Conservation (phyloP, 73 alveolate species). For the Paramecium bursaria region DNA sequence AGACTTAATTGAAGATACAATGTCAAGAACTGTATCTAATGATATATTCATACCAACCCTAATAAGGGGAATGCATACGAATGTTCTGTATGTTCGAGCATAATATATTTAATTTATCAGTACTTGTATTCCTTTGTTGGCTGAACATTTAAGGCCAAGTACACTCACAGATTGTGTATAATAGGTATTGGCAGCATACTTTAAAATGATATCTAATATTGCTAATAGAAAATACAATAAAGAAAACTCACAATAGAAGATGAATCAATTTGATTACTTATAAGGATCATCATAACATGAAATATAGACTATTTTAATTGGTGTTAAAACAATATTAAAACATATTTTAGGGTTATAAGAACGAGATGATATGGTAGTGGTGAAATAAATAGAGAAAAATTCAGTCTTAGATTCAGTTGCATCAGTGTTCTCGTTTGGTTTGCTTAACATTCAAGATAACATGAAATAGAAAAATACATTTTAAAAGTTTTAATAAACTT, state of each 20-base stretch:
- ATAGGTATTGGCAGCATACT: slow-evolving; percentile 54
- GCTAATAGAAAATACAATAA: slow-evolving; percentile 55
- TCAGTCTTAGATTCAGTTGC: slow-evolving; percentile 25
- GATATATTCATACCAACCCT: slow-evolving; percentile 61
- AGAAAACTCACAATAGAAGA: slow-evolving; percentile 11
- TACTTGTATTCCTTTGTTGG: slow-evolving; percentile 67
- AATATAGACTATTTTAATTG: slow-evolving; percentile 59
- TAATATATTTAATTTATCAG: slow-evolving; percentile 64
- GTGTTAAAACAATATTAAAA: slow-evolving; percentile 69
- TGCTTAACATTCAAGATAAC: slow-evolving; percentile 44
- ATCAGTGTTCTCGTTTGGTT: slow-evolving; percentile 63
- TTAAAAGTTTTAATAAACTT: slow-evolving; percentile 53
- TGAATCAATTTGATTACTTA: slow-evolving; percentile 48
- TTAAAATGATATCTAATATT: slow-evolving; percentile 50
- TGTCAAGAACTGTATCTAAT: slow-evolving; percentile 61
- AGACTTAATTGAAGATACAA: slow-evolving; percentile 54
- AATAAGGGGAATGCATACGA: slow-evolving; percentile 63
- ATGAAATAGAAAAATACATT: not conserved
- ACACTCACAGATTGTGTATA: slow-evolving; percentile 50
- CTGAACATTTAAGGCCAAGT: slow-evolving; percentile 41
- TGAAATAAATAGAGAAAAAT: not conserved
- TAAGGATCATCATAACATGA: slow-evolving; percentile 71
- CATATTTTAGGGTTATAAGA: slow-evolving; percentile 58
- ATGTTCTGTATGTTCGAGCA: slow-evolving; percentile 65
- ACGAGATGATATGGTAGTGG: slow-evolving; percentile 59